Base-by-base conservation (phyloP, 495 filamentous ascomycete species). In the Penicillium pancosmium region DNA sequence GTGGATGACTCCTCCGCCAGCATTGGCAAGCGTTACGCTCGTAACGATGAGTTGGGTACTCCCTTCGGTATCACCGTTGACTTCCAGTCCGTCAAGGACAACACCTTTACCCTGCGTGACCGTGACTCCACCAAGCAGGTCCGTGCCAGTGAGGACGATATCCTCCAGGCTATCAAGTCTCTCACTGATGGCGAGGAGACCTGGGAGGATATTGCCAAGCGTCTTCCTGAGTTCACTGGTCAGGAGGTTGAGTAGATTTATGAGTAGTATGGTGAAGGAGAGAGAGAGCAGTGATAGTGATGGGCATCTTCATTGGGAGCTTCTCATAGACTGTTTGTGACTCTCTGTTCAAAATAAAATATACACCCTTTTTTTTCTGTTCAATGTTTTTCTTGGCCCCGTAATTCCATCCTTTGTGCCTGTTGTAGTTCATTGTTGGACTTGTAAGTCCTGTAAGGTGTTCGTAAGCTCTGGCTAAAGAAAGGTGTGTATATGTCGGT, bases 51-150 rank as follows among this genome's bases (percentile, higher is more conserved):
- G 74, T 76, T 89, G 55, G 84, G 86, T 33, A 86, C 85, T 48
- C 83, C 86, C 36, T 80, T 89, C 49, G 83, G 86, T 60, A 80
- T 88, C 66, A 88, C 84, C n/a, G 78, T 87, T 36, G 84, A 88
- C 68, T 91, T 89, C 72, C 83, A 90, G 77, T 85, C 84, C 33
- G 75, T 89, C 52, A 82, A 86, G 69, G 86, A 89, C 66, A 81
- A 80, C 60, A 82, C 82, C 4, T 79, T 88, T 67, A 90, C 88
- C n/a, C 77, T 89, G 50, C 78, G 87, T 48, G 87, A 90, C 62
- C 82, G 85, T 27, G 86, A 90, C 67, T 78, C 77, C 23, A 91
- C 83, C 56, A 83, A 83, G 68, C 87, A 90, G 72, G 86, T 90
- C 31, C 79, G 86, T 36, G 83, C 84, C 25, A 78, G 77, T 46